Evolutionary conservation across 129 eudicot genomes (phyloP).

Genomic region (Rutidosis leptorrhynchoides): DNA sequence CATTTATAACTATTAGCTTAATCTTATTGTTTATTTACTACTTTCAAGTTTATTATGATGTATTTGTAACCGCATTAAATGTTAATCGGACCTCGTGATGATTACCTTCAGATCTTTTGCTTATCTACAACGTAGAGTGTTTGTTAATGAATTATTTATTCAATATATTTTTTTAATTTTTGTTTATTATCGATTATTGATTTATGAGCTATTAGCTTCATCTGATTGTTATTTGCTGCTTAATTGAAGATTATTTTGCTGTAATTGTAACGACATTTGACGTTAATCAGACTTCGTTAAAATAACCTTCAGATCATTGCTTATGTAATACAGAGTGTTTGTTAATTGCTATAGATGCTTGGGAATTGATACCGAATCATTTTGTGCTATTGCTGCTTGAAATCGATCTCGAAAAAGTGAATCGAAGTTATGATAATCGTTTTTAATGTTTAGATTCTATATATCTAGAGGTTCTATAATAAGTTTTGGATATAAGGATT

Average conservation of each 20-base stretch:
- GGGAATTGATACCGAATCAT: background rate
- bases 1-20: constrained; percentile 22
- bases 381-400: constrained; percentile 3
- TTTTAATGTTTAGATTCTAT: background rate
- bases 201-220: background rate
- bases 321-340: background rate
- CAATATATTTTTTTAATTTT: background rate
- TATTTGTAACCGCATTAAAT: constrained; percentile 15
- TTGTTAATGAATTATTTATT: background rate
- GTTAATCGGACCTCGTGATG: constrained; percentile 18
- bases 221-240: background rate
- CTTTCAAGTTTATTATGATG: background rate
- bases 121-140: background rate
- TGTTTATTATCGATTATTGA: background rate
- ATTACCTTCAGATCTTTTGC: constrained; percentile 10
- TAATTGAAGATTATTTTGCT: background rate
- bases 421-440: constrained; percentile 6
- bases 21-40: background rate
- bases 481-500: background rate
- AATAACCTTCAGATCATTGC: background rate
- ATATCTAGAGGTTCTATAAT: background rate
- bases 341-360: background rate
- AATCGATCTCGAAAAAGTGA: background rate
- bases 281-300: constrained; percentile 21
- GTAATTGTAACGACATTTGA: constrained; percentile 15